phyloP scores from a whole-genome alignment of 805 yeast genomes.

The Sugiyamaella boreocaroliniensis region DNA sequence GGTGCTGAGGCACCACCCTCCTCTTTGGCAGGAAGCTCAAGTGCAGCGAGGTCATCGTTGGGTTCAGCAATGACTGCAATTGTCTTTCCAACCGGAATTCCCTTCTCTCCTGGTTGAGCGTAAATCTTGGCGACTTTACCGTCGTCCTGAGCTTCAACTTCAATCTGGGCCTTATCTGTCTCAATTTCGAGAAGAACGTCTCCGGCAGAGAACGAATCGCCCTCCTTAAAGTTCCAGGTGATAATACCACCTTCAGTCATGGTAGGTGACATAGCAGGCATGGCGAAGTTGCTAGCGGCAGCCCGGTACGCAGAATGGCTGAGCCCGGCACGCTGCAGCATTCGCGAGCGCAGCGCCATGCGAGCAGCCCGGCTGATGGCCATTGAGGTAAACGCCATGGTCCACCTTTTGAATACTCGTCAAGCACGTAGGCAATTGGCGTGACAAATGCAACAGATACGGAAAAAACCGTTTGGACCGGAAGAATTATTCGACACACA shows the following conservation, averaged over 20 bases:
- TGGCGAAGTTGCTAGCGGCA: conserved; percentile 46
- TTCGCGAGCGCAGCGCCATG: background rate
- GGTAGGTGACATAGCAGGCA: conserved; percentile 99
- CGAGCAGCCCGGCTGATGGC: background rate
- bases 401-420: background rate
- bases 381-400: background rate
- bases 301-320: background rate
- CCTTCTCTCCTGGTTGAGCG: conserved; percentile 63
- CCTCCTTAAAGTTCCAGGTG: conserved; percentile 78
- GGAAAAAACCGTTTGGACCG: background rate
- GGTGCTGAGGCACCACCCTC: conserved; percentile 22
- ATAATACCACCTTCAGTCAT: conserved; percentile 95
- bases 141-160: conserved; percentile 92
- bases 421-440: background rate
- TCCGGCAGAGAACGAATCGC: conserved; percentile 70
- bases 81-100: conserved; percentile 76
- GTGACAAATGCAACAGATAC: background rate
- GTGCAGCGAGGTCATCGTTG: conserved; percentile 66
- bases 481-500: background rate
- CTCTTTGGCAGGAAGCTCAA: conserved; percentile 47
- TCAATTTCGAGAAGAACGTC: conserved; percentile 96
- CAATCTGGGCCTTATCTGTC: conserved; percentile 97
- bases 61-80: conserved; percentile 87
- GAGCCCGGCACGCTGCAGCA: background rate
- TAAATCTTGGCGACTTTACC: conserved; percentile 78